phyloP scores from a whole-genome alignment of 2,329 filamentous ascomycete species.

The Metarhizium humberi region DNA sequence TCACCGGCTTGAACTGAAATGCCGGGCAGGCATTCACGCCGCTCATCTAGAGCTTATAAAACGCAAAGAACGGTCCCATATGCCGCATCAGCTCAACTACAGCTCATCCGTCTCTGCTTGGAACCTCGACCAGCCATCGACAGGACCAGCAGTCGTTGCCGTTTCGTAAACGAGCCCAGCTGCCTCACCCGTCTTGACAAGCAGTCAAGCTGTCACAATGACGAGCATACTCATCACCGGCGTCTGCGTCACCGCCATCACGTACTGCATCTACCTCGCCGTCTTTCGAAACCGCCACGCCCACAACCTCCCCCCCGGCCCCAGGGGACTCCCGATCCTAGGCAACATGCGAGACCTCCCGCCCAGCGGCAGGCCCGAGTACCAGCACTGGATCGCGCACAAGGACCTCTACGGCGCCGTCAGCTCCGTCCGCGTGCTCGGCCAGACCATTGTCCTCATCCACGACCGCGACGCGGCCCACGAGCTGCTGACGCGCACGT shows the following conservation, averaged over 20 bases:
- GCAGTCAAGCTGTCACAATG: background rate
- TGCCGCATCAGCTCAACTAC: no score
- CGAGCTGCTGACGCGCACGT: conserved; percentile 28
- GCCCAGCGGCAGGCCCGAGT: background rate
- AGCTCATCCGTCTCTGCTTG: no score
- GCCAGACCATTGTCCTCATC: conserved; percentile 30
- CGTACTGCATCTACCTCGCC: background rate
- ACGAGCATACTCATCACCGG: background rate
- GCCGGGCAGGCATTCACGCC: no score
- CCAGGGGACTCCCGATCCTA: conserved; percentile 5
- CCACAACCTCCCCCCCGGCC: conserved; percentile 5
- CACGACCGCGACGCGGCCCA: conserved; percentile 25
- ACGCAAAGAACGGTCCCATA: no score
- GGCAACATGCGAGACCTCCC: conserved; percentile 6
- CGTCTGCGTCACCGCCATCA: background rate
- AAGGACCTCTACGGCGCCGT: conserved; percentile 31
- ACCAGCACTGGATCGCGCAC: conserved; percentile 5
- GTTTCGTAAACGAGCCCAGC: no score
- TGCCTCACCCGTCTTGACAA: no score
- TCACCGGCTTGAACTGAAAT: no score
- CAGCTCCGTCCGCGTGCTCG: conserved; percentile 26
- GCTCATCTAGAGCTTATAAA: no score
- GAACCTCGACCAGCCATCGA: no score
- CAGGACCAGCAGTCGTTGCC: no score
- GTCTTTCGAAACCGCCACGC: background rate